A percentile compares a stretch with the other conserved stretches of the same genome.
These are phyloP conservation scores for Solanum hybrid DNA, from an alignment of 305 asterid genomes.

Conservation along the genomic window DNA sequence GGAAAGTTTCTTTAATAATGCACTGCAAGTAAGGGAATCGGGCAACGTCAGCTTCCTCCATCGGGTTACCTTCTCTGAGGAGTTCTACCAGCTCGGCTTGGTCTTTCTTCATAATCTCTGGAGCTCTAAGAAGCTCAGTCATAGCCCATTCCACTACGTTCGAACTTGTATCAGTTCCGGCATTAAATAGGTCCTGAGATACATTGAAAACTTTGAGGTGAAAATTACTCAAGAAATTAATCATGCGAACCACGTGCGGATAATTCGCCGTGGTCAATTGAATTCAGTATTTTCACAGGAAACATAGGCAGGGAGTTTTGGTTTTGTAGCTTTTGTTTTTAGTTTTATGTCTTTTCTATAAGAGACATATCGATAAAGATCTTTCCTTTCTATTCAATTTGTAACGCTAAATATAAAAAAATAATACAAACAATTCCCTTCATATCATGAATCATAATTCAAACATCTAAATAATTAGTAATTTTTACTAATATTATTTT, in stretches of 20 bases:
- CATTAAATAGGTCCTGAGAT: not conserved
- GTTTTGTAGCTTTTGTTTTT: not conserved
- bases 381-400: not conserved
- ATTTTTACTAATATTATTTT: too few species aligned
- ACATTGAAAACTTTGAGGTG: not conserved
- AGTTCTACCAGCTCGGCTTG: not conserved
- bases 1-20: not conserved
- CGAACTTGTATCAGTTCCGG: not conserved
- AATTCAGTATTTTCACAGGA: not conserved
- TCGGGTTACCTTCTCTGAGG: not conserved
- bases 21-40: not conserved
- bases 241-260: too few species aligned
- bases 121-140: not conserved
- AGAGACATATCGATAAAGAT: not conserved
- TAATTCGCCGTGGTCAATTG: not conserved
- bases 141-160: not conserved
- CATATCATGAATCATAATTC: too few species aligned
- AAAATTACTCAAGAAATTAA: not conserved
- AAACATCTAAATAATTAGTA: too few species aligned
- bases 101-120: not conserved
- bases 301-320: not conserved
- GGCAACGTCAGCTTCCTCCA: not conserved
- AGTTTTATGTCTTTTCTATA: not conserved
- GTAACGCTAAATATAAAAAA: not conserved
- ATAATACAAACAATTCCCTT: too few species aligned